A percentile compares a stretch with the other conserved stretches of the same genome.
These are phyloP conservation scores for Thalassiosira exigua DNA, from an alignment of 352 stramenopile species.

Conservation along the genomic window DNA sequence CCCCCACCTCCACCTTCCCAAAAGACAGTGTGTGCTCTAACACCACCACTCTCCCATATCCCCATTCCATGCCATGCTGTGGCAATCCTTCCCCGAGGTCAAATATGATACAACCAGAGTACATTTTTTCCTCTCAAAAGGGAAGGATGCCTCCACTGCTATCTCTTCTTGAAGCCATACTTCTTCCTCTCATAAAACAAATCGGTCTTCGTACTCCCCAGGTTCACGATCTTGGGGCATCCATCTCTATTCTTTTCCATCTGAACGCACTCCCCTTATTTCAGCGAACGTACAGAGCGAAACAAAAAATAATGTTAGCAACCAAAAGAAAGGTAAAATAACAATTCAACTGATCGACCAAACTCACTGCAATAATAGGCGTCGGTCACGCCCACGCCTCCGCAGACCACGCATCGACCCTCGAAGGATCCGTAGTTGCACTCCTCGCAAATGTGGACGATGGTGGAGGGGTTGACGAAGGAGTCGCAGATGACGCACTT, in stretches of 20 bases:
- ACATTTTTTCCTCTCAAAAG: too few relatives aligned
- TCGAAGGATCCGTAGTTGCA: conserved; percentile 99
- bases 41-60: too few relatives aligned
- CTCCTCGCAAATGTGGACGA: conserved; percentile 99
- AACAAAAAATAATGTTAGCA: conserved; percentile 17
- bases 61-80: too few relatives aligned
- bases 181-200: conserved; percentile 99
- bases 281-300: background rate
- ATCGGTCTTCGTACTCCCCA: conserved; percentile 89
- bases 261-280: conserved; percentile 92
- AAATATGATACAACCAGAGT: too few relatives aligned
- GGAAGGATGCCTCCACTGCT: conserved; percentile 21
- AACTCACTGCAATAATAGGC: conserved; percentile 97
- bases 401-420: conserved; percentile 97
- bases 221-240: conserved; percentile 99
- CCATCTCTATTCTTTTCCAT: conserved; percentile 94
- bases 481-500: conserved; percentile 99
- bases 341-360: background rate
- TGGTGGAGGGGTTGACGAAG: conserved; percentile 96
- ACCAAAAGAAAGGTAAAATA: background rate
- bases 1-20: background rate
- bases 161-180: conserved; percentile 86
- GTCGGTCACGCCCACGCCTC: conserved; percentile 96
- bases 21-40: too few relatives aligned
- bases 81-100: too few relatives aligned